A percentile compares a stretch with the other conserved stretches of the same genome.
These are phyloP conservation scores for Pestalotiopsis sp. DNA, from an alignment of 2,329 filamentous ascomycete species.

Conservation along the genomic window DNA sequence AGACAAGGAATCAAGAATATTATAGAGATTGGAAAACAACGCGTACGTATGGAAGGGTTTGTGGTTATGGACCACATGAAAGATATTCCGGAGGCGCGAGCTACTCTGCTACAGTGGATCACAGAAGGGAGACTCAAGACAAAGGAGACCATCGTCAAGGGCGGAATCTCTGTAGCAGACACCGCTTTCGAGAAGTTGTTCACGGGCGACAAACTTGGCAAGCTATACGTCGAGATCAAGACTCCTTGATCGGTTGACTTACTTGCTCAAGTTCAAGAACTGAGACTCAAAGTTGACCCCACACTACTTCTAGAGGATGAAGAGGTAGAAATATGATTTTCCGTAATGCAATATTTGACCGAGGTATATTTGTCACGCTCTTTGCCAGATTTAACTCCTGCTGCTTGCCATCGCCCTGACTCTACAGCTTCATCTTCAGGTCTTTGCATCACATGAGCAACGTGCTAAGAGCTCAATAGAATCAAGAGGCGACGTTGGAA, in stretches of 20 bases:
- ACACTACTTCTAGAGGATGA: no score
- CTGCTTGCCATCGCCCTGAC: no score
- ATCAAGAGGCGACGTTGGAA: no score
- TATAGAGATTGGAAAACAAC: background rate
- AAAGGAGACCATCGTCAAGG: constrained; percentile 69
- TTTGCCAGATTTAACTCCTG: no score
- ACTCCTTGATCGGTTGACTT: background rate
- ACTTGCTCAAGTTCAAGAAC: no score
- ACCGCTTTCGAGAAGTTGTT: constrained; percentile 64
- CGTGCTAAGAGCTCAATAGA: no score
- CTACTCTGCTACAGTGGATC: constrained; percentile 67
- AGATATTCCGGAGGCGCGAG: constrained; percentile 56
- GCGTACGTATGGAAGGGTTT: constrained; percentile 59
- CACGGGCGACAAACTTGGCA: constrained; percentile 69
- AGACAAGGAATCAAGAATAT: background rate
- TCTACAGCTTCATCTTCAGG: no score
- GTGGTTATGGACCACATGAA: constrained; percentile 68
- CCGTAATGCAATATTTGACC: no score
- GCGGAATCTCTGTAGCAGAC: constrained; percentile 65
- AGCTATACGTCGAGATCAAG: constrained; percentile 28
- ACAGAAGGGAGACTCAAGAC: constrained; percentile 70
- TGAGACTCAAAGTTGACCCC: no score
- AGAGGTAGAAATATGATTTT: no score
- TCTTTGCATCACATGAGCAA: no score
- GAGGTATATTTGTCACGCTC: no score